Percentiles rank a stretch among this genome's conserved stretches.
These are phyloP conservation scores for Boletellus deceptivus DNA, from an alignment of 1,284 basidiomycete genomes.

Conservation along the genomic window DNA sequence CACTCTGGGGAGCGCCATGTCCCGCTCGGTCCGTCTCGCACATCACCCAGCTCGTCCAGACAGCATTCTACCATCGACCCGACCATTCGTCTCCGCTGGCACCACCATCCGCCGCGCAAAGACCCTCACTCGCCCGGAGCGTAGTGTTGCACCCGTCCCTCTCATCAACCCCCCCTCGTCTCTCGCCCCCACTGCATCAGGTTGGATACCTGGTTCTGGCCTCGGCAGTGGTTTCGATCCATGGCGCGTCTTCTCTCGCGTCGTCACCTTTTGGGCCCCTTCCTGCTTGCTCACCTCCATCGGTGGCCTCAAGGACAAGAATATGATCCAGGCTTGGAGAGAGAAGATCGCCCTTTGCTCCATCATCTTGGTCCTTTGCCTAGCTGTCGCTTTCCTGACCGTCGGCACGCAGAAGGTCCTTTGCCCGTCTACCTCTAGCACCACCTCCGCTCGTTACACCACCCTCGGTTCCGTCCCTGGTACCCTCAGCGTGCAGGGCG, in stretches of 20 bases:
- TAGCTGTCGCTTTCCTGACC: conserved; percentile 85
- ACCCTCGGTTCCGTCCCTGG: conserved; percentile 57
- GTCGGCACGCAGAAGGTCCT: conserved; percentile 93
- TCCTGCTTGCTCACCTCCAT: conserved; percentile 69
- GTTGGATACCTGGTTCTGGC: conserved; percentile 28
- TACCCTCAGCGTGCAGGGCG: conserved; percentile 78
- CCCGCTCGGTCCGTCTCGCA: conserved; percentile 47
- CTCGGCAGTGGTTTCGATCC: conserved; percentile 55
- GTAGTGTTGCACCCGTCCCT: conserved; percentile 89
- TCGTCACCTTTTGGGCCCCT: conserved; percentile 92
- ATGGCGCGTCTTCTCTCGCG: conserved; percentile 81
- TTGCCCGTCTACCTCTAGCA: conserved; percentile 68
- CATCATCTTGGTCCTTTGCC: conserved; percentile 80
- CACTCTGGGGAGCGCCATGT: conserved; percentile 36
- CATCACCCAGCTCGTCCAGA: conserved; percentile 43
- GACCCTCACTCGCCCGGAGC: conserved; percentile 94
- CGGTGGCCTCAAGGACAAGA: conserved; percentile 80
- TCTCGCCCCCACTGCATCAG: conserved; percentile 38
- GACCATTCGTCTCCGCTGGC: conserved; percentile 47
- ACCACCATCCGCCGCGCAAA: conserved; percentile 80
- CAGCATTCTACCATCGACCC: conserved; percentile 49
- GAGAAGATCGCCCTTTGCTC: conserved; percentile 95
- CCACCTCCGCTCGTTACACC: conserved; percentile 66
- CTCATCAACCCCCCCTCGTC: conserved; percentile 78
- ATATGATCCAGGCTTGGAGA: conserved; percentile 89